phyloP scores from a whole-genome alignment of 345 rosid genomes.

The Syzygium aromaticum region DNA sequence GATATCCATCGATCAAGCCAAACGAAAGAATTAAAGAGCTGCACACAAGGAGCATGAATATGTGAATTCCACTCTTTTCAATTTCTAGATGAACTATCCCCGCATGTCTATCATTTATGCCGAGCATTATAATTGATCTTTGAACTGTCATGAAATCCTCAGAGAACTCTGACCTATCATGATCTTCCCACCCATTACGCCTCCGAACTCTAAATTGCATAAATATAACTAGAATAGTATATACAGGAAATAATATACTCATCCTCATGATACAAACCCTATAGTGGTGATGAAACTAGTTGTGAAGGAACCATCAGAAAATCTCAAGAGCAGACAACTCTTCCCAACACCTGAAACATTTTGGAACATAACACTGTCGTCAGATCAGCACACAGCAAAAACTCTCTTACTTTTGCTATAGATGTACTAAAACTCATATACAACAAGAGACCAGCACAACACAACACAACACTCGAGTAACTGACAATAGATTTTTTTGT shows the following conservation, averaged over 20 bases:
- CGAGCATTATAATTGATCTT: neutral
- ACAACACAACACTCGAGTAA: neutral
- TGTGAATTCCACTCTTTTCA: neutral
- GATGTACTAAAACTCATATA: neutral
- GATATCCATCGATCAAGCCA: neutral
- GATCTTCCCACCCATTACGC: neutral
- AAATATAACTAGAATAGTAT: neutral
- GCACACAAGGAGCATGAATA: neutral
- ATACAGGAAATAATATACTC: neutral
- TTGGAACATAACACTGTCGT: neutral
- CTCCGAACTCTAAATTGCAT: neutral
- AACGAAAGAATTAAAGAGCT: neutral
- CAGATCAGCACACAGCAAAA: neutral
- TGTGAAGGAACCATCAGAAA: conserved; percentile 94
- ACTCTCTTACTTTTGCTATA: neutral
- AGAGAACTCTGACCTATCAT: neutral
- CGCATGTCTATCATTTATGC: neutral
- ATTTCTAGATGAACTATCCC: neutral
- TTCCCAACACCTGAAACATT: conserved; percentile 22
- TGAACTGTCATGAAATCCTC: neutral
- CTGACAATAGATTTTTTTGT: neutral
- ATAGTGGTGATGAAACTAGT: conserved; percentile 96
- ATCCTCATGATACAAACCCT: conserved; percentile 39
- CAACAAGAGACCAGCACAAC: neutral
- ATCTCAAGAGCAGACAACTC: conserved; percentile 91